Base-by-base conservation (phyloP, 2,329 filamentous ascomycete genomes). In the Epichloe brachyelytri region DNA sequence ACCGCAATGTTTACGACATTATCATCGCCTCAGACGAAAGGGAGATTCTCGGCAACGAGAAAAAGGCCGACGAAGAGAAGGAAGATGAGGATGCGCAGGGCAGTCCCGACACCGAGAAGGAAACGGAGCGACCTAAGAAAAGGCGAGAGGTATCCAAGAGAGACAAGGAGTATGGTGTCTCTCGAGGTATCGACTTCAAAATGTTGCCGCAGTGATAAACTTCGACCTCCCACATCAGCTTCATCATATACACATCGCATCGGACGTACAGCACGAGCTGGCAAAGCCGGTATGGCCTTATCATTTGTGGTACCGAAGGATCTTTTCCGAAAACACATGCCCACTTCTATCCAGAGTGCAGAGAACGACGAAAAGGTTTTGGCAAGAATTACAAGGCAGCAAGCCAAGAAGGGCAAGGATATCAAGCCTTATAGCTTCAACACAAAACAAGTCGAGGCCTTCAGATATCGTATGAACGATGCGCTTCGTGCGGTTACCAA, bases 211-310 rank as follows among this genome's bases (percentile, higher is more conserved):
- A 55, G 90, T 98, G 22, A 81, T 98, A 64, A 98, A 98, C 71
- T 98, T 98, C 66, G 93, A 98, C 67, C 82, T 98, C 15, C 93
- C 1, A 80, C 82, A 15, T 85, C 83, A 8, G 85, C 88, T 38
- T 94, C 88, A 64, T 95, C 88, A 8, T 98, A 98, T 68, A 94
- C 87, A n/a, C 93, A 98, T 69, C 84, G 93, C 50, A 95, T 98
- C 60, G 93, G 93, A 34, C 83, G 93, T 34, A 98, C 93, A 5
- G 93, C 88, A 1, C 81, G 93, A 54, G 93, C 90, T 2, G 91
- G 90, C 11, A 88, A 94, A 63, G 83, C 86, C 1, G 93, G 93
- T 53, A 97, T 95, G 78, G 89, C 93, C 0, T 77, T 98, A n/a
- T 95, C 89, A 10, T 96, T 98, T 66, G 86, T 95, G 48, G 78